Conservation (phyloP, 208 protist species). For the Trypanosoma conorhini region DNA sequence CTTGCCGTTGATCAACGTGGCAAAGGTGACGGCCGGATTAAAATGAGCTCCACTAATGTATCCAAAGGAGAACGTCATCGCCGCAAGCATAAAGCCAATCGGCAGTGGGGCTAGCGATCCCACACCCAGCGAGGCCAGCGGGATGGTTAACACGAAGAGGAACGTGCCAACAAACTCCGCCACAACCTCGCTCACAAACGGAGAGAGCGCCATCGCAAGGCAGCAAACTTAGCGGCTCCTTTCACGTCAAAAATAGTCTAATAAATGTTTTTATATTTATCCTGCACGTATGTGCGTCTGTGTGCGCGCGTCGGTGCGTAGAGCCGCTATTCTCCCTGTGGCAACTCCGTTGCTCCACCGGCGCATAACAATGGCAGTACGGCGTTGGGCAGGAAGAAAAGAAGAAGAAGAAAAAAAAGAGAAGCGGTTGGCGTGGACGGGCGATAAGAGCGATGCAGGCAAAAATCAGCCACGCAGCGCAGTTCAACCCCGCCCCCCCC, state of each 20-base stretch:
- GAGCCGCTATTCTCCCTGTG: not conserved
- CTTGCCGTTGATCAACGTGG: slow-evolving; percentile 80
- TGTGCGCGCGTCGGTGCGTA: not conserved
- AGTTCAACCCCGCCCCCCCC: not conserved
- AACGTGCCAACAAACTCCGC: slow-evolving; percentile 89
- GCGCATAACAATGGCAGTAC: slow-evolving; percentile 6
- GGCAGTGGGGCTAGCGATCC: slow-evolving; percentile 69
- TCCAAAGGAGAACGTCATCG: slow-evolving; percentile 92
- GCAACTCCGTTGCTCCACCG: not conserved
- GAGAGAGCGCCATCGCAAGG: slow-evolving; percentile 47
- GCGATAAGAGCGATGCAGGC: not conserved
- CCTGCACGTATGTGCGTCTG: not conserved
- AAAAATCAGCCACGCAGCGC: not conserved
- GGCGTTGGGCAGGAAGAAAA: too few relatives aligned
- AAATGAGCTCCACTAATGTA: slow-evolving; percentile 94
- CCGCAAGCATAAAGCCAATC: slow-evolving; percentile 87
- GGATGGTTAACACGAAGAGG: slow-evolving; percentile 80
- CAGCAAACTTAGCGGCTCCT: not conserved
- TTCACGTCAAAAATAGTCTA: not conserved
- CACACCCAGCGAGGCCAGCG: slow-evolving; percentile 67
- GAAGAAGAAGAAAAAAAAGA: slow-evolving; percentile 10
- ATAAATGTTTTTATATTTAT: not conserved
- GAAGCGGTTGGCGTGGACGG: not conserved
- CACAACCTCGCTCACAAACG: slow-evolving; percentile 61
- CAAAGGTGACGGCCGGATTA: slow-evolving; percentile 92